Conservation (phyloP, 1,284 basidiomycete species). For the Porogramme epimiltina region DNA sequence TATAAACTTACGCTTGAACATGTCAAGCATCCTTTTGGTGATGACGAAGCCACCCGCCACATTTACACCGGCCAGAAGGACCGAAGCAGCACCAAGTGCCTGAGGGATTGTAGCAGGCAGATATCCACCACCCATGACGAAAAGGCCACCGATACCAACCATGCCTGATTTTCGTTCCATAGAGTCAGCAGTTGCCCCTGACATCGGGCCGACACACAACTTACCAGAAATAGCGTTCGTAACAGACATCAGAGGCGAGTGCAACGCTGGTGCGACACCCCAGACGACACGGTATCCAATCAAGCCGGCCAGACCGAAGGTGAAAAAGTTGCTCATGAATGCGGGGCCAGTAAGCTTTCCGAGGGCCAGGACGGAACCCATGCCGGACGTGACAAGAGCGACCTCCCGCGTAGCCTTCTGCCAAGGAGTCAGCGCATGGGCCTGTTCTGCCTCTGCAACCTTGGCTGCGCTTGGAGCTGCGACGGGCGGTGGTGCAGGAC, state of each 20-base stretch:
- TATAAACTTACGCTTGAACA: constrained; percentile 73
- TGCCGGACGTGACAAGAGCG: constrained; percentile 68
- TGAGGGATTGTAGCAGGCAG: constrained; percentile 82
- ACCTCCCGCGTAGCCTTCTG: constrained; percentile 77
- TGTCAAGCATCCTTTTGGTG: constrained; percentile 87
- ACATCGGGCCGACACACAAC: background rate
- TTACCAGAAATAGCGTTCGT: constrained; percentile 78
- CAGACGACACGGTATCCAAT: constrained; percentile 88
- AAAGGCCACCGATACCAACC: constrained; percentile 84
- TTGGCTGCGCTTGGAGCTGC: constrained; percentile 51
- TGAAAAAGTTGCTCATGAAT: constrained; percentile 87
- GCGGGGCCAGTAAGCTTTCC: constrained; percentile 77
- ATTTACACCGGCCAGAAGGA: constrained; percentile 82
- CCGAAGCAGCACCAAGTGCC: constrained; percentile 74
- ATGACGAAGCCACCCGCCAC: constrained; percentile 84
- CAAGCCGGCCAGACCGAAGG: constrained; percentile 79
- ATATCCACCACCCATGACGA: constrained; percentile 86
- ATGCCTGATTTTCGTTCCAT: constrained; percentile 45
- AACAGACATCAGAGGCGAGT: constrained; percentile 85
- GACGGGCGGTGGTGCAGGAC: constrained; percentile 60
- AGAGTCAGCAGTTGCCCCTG: background rate
- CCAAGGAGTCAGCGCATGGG: constrained; percentile 77
- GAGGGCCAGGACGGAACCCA: constrained; percentile 70
- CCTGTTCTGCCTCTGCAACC: constrained; percentile 51
- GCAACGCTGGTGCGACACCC: constrained; percentile 83